Evolutionary conservation across 2,329 filamentous ascomycete species (phyloP), one percentile per base, ranked within the genome.

Genomic region (Sphaerulina populicola): DNA sequence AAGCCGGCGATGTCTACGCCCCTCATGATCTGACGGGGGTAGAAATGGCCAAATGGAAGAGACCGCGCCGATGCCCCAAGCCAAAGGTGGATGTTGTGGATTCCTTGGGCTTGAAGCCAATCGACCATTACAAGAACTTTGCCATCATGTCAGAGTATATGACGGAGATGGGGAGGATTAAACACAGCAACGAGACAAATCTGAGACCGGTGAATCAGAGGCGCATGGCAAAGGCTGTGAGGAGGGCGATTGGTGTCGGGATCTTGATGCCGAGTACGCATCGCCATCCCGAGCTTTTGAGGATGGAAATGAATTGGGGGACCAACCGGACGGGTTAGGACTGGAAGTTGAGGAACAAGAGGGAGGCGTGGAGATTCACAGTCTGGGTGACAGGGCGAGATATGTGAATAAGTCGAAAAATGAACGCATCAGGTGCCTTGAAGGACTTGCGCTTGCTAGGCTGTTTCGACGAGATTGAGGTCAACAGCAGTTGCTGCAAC

Each of bases 91-190:
- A 98, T 68, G 80, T 86, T 6, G 81, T 96, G 58, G 89, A 96
- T 68, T 73, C 83, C 36, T 68, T 96, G 64, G 85, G 83, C 18
- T 74, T 96, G 53, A 85, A 88, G 60, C 91, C 93, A 11, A 62
- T 93, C 53, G 79, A 86, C 59, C 81, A 93, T 71, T 98, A 97
- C 72, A 88, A 89, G 89, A 98, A 98, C 72, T 94, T 94, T 68
- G 81, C 86, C 35, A 80, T 98, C 55, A 85, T 97, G 71, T 86
- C 86, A 30, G 89, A 96, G 68, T 96, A 86, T 68, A 85, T 93
- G 64, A 88, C 86, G 0, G 72, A 83, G 9, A 86, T 88, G 72
- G 93, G 91, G 45, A 81, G 89, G 53, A 96, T 98, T 68, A 86
- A 81, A 71, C 82, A 85, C 67, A 76, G 79, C n/a, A 77, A 69